Base-by-base conservation (phyloP, 2,329 filamentous ascomycete genomes). In the Colletotrichum cereale region DNA sequence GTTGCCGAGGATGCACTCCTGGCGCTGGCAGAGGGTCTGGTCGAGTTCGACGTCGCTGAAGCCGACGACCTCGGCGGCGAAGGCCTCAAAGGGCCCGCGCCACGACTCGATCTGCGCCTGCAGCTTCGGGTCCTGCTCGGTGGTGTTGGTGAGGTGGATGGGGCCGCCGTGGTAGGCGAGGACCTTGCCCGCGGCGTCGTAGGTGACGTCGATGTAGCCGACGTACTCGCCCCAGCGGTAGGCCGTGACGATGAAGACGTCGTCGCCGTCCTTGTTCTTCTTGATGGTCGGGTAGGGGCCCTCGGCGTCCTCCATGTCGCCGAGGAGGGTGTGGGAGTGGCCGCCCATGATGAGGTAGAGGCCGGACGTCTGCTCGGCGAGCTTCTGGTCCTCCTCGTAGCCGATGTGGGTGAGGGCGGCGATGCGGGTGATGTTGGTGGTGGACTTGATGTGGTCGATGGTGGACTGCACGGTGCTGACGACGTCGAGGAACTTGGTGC, bases 201-300 rank as follows among this genome's bases (percentile, higher is more conserved):
- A 92, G 1, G 88, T 89, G 10, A 92, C 85, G 73, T 91, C 89
- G 74, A 92, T 92, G 78, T 90, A 90, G 68, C 90, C 90, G 2
- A 92, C 80, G 67, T 92, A 92, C 80, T 92, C 89, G 62, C 90
- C 90, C 90, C 90, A 92, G 73, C 89, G 86, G 77, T 90, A 92
- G 2, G 90, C 87, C 10, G 89, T 91, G 24, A 92, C 90, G 75
- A 92, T 86, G 76, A 92, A 92, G 61, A 92, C 90, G 75, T 92
- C 90, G 42, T 92, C 87, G 55, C 89, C 90, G 61, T 89, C 86
- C 73, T 84, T 79, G 78, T 92, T 91, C 36, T 86, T 80, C 63
- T 86, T 85, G 62, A 92, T 88, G 18, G 90, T 92, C 1, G 90
- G 90, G 76, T 92, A 92, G 11, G 86, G 83, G 42, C 90, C 90